These are phyloP conservation scores for Cladophialophora immunda DNA, from an alignment of 2,329 filamentous ascomycete genomes.

Conservation along the genomic window DNA sequence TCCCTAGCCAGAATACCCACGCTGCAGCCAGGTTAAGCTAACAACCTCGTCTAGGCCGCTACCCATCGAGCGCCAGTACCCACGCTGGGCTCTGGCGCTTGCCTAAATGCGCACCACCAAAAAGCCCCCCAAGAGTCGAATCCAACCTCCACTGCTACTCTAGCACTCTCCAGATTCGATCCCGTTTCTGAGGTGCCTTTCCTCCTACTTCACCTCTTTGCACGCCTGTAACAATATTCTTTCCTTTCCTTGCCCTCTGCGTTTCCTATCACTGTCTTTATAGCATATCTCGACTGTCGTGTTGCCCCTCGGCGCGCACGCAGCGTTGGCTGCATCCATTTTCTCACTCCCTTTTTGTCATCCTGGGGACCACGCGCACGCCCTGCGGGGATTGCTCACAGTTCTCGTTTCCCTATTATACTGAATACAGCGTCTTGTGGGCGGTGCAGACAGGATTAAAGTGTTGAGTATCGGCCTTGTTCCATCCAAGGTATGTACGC, in stretches of 20 bases:
- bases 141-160: slow-evolving; percentile 35
- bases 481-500: slow-evolving; percentile 28
- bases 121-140: slow-evolving; percentile 32
- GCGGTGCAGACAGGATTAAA: neutral
- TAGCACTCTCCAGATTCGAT: slow-evolving; percentile 31
- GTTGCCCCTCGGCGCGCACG: slow-evolving; percentile 31
- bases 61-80: slow-evolving; percentile 27
- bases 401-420: slow-evolving; percentile 7
- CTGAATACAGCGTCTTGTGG: slow-evolving; percentile 1
- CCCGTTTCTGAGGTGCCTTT: slow-evolving; percentile 29
- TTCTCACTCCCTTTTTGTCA: slow-evolving; percentile 20
- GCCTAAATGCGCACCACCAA: slow-evolving; percentile 31
- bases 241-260: slow-evolving; percentile 29
- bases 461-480: neutral
- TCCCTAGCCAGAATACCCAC: slow-evolving; percentile 30
- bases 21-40: slow-evolving; percentile 30
- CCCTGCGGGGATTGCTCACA: slow-evolving; percentile 13
- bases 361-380: slow-evolving; percentile 21
- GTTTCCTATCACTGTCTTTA: slow-evolving; percentile 36
- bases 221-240: slow-evolving; percentile 36
- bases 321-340: slow-evolving; percentile 29
- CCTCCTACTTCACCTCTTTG: slow-evolving; percentile 28
- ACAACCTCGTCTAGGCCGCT: slow-evolving; percentile 36
- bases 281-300: slow-evolving; percentile 31
- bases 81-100: slow-evolving; percentile 33